phyloP scores from a whole-genome alignment of 106 monocot species.

The Cymbidium sinense region DNA sequence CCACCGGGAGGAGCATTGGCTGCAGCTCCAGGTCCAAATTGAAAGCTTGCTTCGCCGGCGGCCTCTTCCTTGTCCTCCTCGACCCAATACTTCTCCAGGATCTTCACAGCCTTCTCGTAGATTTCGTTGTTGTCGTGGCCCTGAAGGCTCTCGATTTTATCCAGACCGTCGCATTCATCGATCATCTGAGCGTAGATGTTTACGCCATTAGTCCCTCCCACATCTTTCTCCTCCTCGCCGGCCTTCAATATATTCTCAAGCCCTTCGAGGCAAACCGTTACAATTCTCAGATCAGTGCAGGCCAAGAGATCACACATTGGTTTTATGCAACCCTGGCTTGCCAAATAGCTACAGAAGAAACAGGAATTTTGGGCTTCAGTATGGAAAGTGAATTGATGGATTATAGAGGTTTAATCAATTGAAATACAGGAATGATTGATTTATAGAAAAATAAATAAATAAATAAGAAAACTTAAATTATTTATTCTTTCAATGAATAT shows the following conservation, averaged over 20 bases:
- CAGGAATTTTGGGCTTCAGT: not conserved
- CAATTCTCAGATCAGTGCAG: conserved; percentile 10
- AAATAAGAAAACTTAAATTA: too few species aligned
- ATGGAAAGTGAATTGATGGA: not conserved
- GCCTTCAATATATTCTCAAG: conserved; percentile 26
- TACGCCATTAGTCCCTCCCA: conserved; percentile 8
- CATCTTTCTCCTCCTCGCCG: conserved; percentile 19
- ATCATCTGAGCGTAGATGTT: conserved; percentile 24
- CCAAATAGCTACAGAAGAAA: conserved; percentile 17
- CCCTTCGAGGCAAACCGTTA: conserved; percentile 22
- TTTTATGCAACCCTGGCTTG: conserved; percentile 28
- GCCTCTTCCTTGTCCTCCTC: conserved; percentile 15
- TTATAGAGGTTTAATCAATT: not conserved
- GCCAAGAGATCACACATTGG: conserved; percentile 29
- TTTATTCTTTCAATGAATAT: too few species aligned
- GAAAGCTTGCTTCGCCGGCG: not conserved
- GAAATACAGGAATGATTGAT: too few species aligned
- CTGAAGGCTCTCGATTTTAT: conserved; percentile 28
- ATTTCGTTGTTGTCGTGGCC: conserved; percentile 23
- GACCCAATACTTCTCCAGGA: conserved; percentile 25
- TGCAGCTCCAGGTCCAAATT: conserved; percentile 1
- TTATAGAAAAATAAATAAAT: too few species aligned
- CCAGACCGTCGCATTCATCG: conserved; percentile 24
- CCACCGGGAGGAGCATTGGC: not conserved
- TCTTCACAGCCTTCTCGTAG: conserved; percentile 16